Conservation (phyloP, 1,139 yeast species). For the Kazachstania sp. region DNA sequence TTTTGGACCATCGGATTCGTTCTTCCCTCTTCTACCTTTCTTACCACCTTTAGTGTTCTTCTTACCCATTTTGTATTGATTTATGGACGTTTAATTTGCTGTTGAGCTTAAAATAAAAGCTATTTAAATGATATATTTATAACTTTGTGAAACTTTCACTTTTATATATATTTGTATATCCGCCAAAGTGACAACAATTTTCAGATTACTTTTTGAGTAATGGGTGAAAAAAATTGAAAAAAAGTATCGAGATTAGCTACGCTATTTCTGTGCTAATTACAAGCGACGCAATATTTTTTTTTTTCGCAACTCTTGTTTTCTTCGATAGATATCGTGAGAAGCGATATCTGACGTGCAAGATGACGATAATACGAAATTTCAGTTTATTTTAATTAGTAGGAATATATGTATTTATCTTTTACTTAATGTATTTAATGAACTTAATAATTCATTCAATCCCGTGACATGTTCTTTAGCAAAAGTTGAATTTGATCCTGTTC, state of each 20-base stretch:
- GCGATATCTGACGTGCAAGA: neutral
- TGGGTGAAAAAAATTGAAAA: too few species aligned
- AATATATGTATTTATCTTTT: neutral
- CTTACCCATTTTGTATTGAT: slow-evolving; percentile 27
- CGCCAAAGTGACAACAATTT: neutral
- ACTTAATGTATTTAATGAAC: slow-evolving; percentile 33
- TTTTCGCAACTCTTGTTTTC: neutral
- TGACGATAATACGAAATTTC: neutral
- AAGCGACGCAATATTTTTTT: neutral
- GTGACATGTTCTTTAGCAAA: slow-evolving; percentile 61
- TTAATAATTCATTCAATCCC: slow-evolving; percentile 71
- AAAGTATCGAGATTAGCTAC: neutral
- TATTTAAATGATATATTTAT: too few species aligned
- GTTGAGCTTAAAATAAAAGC: neutral
- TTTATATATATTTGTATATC: neutral
- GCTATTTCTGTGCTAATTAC: neutral
- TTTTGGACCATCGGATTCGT: slow-evolving; percentile 82
- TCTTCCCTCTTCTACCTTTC: slow-evolving; percentile 99
- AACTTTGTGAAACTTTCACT: too few species aligned
- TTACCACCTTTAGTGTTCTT: slow-evolving; percentile 39
- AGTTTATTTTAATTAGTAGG: neutral
- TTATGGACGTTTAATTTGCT: neutral
- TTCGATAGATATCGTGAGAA: neutral
- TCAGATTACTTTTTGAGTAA: neutral
- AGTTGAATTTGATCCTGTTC: slow-evolving; percentile 41